Evolutionary conservation across 139 green algal species (phyloP).

Genomic region (Trebouxia sp.): DNA sequence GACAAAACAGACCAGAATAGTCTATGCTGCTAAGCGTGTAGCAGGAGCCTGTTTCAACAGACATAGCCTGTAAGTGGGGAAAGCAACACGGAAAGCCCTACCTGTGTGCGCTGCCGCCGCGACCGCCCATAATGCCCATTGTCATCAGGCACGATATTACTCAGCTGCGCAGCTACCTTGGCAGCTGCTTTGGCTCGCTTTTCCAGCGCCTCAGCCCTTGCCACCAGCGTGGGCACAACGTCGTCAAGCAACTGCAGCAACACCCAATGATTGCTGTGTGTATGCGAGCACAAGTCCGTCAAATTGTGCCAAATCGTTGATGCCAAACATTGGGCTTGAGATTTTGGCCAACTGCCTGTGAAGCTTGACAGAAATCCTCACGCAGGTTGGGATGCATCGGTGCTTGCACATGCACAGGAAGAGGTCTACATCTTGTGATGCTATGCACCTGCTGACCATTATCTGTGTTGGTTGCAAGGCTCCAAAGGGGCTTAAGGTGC

Average conservation of each 20-base stretch:
- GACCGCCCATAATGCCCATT: not conserved
- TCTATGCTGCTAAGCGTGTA: not conserved
- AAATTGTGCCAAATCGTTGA: not conserved
- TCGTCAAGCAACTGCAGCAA: constrained; percentile 16
- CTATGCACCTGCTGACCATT: too few relatives aligned
- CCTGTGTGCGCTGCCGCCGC: not conserved
- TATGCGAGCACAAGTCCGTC: not conserved
- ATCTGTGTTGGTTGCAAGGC: too few relatives aligned
- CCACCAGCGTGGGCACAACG: not conserved
- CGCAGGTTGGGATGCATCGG: not conserved
- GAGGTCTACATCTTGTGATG: too few relatives aligned
- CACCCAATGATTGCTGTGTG: not conserved
- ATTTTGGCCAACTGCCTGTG: not conserved
- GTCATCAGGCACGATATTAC: constrained; percentile 7
- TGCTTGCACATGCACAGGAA: too few relatives aligned
- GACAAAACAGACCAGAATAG: not conserved
- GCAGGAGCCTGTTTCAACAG: not conserved
- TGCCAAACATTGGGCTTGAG: not conserved
- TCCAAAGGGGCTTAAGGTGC: too few relatives aligned
- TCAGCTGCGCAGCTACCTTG: constrained; percentile 20
- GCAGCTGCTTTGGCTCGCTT: constrained; percentile 4
- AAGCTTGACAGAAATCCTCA: not conserved
- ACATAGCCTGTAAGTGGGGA: not conserved
- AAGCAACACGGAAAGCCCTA: not conserved
- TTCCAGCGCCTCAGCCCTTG: constrained; percentile 11